These are phyloP conservation scores for Penicillium sumatraense DNA, from an alignment of 2,329 filamentous ascomycete species.

Conservation along the genomic window DNA sequence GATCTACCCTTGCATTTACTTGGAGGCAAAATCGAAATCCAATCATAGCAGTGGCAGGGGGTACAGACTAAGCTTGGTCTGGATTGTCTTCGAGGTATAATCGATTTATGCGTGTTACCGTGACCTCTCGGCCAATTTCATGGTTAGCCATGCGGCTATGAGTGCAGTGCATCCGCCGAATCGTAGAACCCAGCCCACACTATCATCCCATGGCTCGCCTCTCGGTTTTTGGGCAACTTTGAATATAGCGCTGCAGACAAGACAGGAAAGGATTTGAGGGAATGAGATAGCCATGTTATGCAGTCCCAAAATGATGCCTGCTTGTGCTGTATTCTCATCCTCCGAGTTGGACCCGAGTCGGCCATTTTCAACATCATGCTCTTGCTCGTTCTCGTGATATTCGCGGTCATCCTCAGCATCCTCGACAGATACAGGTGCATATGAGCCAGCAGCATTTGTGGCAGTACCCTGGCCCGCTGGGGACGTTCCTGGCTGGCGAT, in stretches of 20 bases:
- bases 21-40: neutral
- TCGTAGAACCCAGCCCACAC: slow-evolving; percentile 83
- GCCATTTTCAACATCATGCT: slow-evolving; percentile 30
- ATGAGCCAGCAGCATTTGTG: slow-evolving; percentile 10
- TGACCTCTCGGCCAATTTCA: slow-evolving; percentile 66
- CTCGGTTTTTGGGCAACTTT: slow-evolving; percentile 83
- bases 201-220: slow-evolving; percentile 81
- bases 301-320: slow-evolving; percentile 88
- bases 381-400: neutral
- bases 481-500: slow-evolving; percentile 33
- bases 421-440: slow-evolving; percentile 9
- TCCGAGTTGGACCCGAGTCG: slow-evolving; percentile 27
- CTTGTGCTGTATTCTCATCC: slow-evolving; percentile 69
- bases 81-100: too few species aligned
- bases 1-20: slow-evolving; percentile 1
- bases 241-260: slow-evolving; percentile 84
- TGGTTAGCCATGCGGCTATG: slow-evolving; percentile 74
- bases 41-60: neutral
- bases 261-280: slow-evolving; percentile 87
- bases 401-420: slow-evolving; percentile 1
- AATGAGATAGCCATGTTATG: slow-evolving; percentile 94
- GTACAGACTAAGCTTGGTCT: too few species aligned
- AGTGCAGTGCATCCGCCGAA: slow-evolving; percentile 81
- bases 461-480: slow-evolving; percentile 7
- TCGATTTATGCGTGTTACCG: neutral